Percentiles rank a stretch among this genome's conserved stretches.
Conservation (phyloP, 495 filamentous ascomycete species). For the Penicillium cataractarum region DNA sequence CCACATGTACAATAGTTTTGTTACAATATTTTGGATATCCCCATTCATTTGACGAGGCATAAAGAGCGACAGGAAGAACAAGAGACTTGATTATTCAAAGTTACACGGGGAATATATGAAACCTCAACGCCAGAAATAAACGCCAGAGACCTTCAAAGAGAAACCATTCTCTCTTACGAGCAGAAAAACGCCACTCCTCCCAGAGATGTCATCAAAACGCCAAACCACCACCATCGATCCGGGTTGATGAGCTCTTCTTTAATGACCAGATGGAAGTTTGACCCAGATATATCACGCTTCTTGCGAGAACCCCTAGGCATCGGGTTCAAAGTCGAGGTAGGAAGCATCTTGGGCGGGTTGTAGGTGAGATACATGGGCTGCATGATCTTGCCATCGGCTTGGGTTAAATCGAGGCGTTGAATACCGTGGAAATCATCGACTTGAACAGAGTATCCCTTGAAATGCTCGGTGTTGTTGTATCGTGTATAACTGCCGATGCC, state of each 20-base stretch:
- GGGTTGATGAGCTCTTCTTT: constrained; percentile 55
- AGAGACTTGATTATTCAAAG: not conserved
- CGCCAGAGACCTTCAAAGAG: not conserved
- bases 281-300: constrained; percentile 24
- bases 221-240: constrained; percentile 71
- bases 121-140: not conserved
- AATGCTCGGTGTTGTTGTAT: constrained; percentile 69
- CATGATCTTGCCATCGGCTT: constrained; percentile 67
- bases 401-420: constrained; percentile 66
- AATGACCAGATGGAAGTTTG: constrained; percentile 35
- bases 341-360: constrained; percentile 74
- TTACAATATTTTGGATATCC: constrained; percentile 24
- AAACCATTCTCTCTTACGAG: constrained; percentile 21
- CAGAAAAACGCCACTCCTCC: constrained; percentile 50
- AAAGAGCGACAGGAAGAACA: not conserved
- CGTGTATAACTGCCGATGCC: constrained; percentile 61
- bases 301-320: constrained; percentile 29
- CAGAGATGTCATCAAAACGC: constrained; percentile 65
- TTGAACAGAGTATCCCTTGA: constrained; percentile 63
- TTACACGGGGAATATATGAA: not conserved
- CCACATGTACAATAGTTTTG: constrained; percentile 23
- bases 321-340: constrained; percentile 69
- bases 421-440: constrained; percentile 65
- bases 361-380: constrained; percentile 75
- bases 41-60: not conserved